A percentile compares a stretch with the other conserved stretches of the same genome.
Conservation (phyloP, 352 stramenopile genomes). For the Pythium apleroticum region DNA sequence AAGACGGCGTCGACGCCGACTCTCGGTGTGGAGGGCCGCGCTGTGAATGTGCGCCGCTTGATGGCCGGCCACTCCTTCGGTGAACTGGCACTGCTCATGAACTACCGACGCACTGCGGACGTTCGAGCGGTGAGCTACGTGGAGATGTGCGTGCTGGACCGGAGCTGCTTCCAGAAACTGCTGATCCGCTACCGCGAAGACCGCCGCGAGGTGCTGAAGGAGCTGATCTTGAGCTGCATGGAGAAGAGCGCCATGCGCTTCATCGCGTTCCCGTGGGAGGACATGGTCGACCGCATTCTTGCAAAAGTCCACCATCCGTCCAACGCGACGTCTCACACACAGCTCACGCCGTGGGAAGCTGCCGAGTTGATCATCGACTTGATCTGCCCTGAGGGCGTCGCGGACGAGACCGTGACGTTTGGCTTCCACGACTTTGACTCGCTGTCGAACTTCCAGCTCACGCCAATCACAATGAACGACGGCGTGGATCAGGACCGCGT, state of each 20-base stretch:
- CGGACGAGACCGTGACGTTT: conserved; percentile 24
- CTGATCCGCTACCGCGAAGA: conserved; percentile 29
- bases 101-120: conserved; percentile 32
- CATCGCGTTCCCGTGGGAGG: conserved; percentile 32
- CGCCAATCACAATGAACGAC: conserved; percentile 21
- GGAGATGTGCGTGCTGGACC: conserved; percentile 30
- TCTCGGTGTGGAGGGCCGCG: neutral
- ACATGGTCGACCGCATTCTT: conserved; percentile 24
- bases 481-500: conserved; percentile 1
- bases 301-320: neutral
- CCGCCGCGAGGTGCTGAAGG: conserved; percentile 19
- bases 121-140: conserved; percentile 31
- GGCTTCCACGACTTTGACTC: conserved; percentile 29
- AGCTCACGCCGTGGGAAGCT: conserved; percentile 25
- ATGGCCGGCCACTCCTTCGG: conserved; percentile 39
- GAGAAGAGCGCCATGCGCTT: conserved; percentile 28
- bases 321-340: conserved; percentile 14
- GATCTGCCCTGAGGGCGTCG: conserved; percentile 18
- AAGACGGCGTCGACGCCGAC: conserved; percentile 22
- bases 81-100: conserved; percentile 40
- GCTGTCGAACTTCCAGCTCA: conserved; percentile 20
- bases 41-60: conserved; percentile 33
- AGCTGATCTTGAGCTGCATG: conserved; percentile 29
- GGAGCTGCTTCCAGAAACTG: conserved; percentile 26
- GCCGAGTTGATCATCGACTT: conserved; percentile 26